Evolutionary conservation across 2,329 filamentous ascomycete genomes (phyloP).

Genomic region (Chaetomium globosum): DNA sequence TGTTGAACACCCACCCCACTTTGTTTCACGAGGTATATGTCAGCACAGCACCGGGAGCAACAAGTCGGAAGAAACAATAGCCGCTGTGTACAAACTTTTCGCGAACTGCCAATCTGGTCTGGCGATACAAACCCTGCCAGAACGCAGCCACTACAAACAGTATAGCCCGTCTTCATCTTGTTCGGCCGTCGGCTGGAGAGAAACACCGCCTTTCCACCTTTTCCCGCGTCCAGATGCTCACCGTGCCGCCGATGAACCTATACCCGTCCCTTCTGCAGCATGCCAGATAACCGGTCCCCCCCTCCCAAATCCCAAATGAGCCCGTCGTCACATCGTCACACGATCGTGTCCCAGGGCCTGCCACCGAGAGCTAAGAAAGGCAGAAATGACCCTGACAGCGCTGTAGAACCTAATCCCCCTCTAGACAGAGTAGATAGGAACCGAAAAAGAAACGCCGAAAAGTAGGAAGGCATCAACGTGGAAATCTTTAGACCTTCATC

Average conservation of each 20-base stretch:
- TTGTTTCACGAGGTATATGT: background rate
- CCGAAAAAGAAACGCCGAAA: slow-evolving; percentile 24
- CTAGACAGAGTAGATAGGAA: slow-evolving; percentile 22
- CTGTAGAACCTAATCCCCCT: slow-evolving; percentile 25
- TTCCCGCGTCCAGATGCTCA: slow-evolving; percentile 12
- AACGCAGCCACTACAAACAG: slow-evolving; percentile 13
- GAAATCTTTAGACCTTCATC: slow-evolving; percentile 70
- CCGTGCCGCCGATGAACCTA: slow-evolving; percentile 19
- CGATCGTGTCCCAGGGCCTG: slow-evolving; percentile 26
- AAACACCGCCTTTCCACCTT: background rate
- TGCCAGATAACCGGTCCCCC: slow-evolving; percentile 17
- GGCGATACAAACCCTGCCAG: slow-evolving; percentile 17
- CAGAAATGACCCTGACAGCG: slow-evolving; percentile 21
- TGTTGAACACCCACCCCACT: slow-evolving; percentile 8
- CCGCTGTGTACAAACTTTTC: slow-evolving; percentile 10
- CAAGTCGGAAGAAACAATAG: background rate
- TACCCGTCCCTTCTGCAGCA: slow-evolving; percentile 20
- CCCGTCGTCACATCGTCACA: slow-evolving; percentile 27
- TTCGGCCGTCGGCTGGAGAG: background rate
- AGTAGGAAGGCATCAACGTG: slow-evolving; percentile 22
- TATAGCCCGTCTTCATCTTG: background rate
- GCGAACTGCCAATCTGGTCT: slow-evolving; percentile 24
- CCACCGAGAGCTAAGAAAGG: slow-evolving; percentile 21
- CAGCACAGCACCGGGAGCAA: background rate
- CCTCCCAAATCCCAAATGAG: slow-evolving; percentile 17